phyloP scores from a whole-genome alignment of 805 yeast genomes.

The Candida coquimbonensis region DNA sequence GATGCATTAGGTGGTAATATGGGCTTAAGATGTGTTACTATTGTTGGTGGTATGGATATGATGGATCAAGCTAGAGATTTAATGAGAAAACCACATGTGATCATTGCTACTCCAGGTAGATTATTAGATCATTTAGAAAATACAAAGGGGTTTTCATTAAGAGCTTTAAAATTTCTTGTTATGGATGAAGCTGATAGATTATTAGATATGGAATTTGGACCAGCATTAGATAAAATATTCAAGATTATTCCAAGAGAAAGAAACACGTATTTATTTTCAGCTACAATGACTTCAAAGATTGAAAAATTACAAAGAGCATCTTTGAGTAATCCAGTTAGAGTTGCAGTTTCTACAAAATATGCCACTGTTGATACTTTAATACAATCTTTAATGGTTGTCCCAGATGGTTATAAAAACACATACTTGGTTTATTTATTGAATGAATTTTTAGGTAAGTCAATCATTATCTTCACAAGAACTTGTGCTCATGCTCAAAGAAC shows the following conservation, averaged over 20 bases:
- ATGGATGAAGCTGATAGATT: constrained; percentile 98
- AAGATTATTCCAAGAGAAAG: constrained; percentile 78
- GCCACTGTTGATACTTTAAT: constrained; percentile 91
- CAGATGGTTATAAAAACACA: constrained; percentile 90
- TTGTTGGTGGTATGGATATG: constrained; percentile 98
- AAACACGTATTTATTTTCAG: constrained; percentile 83
- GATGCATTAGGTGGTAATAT: constrained; percentile 86
- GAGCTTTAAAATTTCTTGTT: constrained; percentile 72
- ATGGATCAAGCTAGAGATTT: constrained; percentile 95
- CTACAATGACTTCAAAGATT: constrained; percentile 95
- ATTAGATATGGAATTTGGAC: constrained; percentile 94
- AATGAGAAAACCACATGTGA: constrained; percentile 88
- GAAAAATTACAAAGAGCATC: constrained; percentile 94
- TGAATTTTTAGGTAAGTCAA: constrained; percentile 78
- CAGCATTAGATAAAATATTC: constrained; percentile 81
- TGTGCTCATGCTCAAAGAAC: constrained; percentile 93
- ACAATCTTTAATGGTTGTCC: constrained; percentile 83
- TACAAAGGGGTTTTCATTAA: constrained; percentile 82
- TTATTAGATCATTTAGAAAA: constrained; percentile 89
- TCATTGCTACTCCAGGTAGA: constrained; percentile 95
- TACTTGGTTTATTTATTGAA: constrained; percentile 74
- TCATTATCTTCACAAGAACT: constrained; percentile 87
- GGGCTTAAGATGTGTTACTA: constrained; percentile 86
- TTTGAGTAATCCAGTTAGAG: constrained; percentile 77
- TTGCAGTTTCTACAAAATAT: constrained; percentile 82